Conservation (phyloP, 805 yeast genomes). For the Isabelozyma rhagii region DNA sequence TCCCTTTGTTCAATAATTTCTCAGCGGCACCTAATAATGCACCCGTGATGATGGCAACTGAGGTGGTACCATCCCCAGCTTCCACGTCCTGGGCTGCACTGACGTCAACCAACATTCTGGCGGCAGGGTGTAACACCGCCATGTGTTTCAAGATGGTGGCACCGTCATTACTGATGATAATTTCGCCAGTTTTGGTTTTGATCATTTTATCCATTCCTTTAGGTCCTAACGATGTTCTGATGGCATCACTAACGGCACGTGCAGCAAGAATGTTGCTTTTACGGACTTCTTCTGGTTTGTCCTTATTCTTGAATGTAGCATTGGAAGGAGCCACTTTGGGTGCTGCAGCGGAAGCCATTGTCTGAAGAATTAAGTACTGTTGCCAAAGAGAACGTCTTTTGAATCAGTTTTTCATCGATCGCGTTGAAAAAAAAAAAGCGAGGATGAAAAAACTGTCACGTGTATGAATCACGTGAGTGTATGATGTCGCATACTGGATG, state of each 20-base stretch:
- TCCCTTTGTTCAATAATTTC: slow-evolving; percentile 79
- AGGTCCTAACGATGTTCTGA: slow-evolving; percentile 94
- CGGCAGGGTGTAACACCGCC: slow-evolving; percentile 99
- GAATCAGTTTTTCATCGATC: not conserved
- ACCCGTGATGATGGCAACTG: slow-evolving; percentile 94
- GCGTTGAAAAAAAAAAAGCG: no score
- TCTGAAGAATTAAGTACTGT: no score
- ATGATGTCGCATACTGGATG: no score
- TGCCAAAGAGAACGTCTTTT: no score
- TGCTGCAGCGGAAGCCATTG: slow-evolving; percentile 9
- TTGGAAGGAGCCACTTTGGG: slow-evolving; percentile 52
- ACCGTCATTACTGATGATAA: slow-evolving; percentile 95
- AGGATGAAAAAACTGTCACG: not conserved
- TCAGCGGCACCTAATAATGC: slow-evolving; percentile 95
- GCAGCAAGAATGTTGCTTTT: slow-evolving; percentile 88
- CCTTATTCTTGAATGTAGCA: slow-evolving; percentile 88
- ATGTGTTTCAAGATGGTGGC: slow-evolving; percentile 94
- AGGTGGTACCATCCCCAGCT: slow-evolving; percentile 99
- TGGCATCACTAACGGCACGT: slow-evolving; percentile 91
- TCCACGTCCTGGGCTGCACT: slow-evolving; percentile 98
- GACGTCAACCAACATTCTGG: slow-evolving; percentile 93
- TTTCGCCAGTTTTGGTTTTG: slow-evolving; percentile 87
- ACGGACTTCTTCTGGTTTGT: slow-evolving; percentile 93
- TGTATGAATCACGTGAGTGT: not conserved
- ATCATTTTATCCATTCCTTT: slow-evolving; percentile 99